These are phyloP conservation scores for Dalechampia spathulata DNA, from an alignment of 441 rosid species.

Conservation along the genomic window DNA sequence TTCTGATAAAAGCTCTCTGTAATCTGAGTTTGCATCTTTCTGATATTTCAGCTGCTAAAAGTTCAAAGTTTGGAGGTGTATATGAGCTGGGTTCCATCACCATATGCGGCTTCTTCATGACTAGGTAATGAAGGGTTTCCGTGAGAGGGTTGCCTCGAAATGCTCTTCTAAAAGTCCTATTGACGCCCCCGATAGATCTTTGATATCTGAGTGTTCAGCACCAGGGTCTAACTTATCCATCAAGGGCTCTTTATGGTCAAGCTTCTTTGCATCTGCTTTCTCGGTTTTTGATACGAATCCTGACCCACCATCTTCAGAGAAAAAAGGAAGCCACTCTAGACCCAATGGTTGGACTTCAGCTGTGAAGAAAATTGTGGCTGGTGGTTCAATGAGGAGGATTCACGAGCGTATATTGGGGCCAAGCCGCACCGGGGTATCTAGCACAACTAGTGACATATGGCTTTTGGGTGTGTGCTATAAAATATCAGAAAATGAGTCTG, in stretches of 20 bases:
- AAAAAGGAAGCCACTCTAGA: conserved; percentile 31
- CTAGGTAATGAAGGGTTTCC: conserved; percentile 80
- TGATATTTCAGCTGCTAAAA: conserved; percentile 17
- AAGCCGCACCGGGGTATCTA: conserved; percentile 54
- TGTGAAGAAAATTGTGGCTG: conserved; percentile 56
- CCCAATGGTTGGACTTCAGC: conserved; percentile 65
- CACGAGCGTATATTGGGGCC: conserved; percentile 82
- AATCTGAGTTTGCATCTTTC: conserved; percentile 1
- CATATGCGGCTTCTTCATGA: conserved; percentile 26
- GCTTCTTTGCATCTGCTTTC: conserved; percentile 58
- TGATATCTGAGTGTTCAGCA: conserved; percentile 38
- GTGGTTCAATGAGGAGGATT: conserved; percentile 79
- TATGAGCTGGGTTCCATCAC: conserved; percentile 23
- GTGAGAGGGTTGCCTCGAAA: conserved; percentile 47
- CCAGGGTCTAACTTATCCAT: conserved; percentile 40
- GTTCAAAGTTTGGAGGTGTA: conserved; percentile 18
- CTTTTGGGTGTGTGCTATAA: conserved; percentile 72
- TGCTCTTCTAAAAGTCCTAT: conserved; percentile 36
- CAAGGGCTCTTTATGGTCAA: conserved; percentile 50
- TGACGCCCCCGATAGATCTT: conserved; percentile 32
- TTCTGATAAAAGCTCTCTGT: conserved; percentile 1
- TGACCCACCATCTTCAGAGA: conserved; percentile 36
- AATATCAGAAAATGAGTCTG: conserved; percentile 41
- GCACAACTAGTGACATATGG: conserved; percentile 72
- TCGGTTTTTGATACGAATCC: conserved; percentile 47